These are phyloP conservation scores for Fagopyrum homotropicum DNA, from an alignment of 148 eudicot genomes.

Conservation along the genomic window DNA sequence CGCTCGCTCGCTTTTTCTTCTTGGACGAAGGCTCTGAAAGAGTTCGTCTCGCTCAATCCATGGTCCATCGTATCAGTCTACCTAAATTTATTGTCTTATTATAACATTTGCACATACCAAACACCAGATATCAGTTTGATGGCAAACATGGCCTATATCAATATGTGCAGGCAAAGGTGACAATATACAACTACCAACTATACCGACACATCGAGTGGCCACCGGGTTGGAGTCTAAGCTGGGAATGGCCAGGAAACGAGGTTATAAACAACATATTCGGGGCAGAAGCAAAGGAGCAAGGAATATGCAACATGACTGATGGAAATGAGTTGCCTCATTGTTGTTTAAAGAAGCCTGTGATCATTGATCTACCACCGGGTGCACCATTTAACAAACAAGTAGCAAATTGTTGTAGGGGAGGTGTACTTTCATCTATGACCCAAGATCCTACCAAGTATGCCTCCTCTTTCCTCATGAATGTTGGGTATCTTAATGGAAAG, in stretches of 20 bases:
- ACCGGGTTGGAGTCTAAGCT: slow-evolving; percentile 77
- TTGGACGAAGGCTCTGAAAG: no score
- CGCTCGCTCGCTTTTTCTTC: no score
- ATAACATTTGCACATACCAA: no score
- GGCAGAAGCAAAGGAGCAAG: slow-evolving; percentile 77
- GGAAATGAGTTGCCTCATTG: slow-evolving; percentile 57
- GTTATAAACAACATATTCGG: slow-evolving; percentile 65
- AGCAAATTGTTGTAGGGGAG: slow-evolving; percentile 68
- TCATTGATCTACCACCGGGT: slow-evolving; percentile 61
- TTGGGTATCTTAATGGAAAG: slow-evolving; percentile 22
- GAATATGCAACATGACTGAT: slow-evolving; percentile 42
- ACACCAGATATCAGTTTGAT: no score
- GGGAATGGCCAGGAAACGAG: slow-evolving; percentile 55
- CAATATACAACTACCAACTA: slow-evolving; percentile 58
- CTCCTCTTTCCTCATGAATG: slow-evolving; percentile 52
- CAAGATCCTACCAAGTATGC: slow-evolving; percentile 38
- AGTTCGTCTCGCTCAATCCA: no score
- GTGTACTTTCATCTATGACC: slow-evolving; percentile 46
- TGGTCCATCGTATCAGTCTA: no score
- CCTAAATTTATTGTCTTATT: no score
- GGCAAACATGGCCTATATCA: neutral
- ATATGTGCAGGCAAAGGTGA: slow-evolving; percentile 36
- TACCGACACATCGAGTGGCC: slow-evolving; percentile 60
- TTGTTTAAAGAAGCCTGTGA: slow-evolving; percentile 52
- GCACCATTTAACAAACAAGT: slow-evolving; percentile 43